Evolutionary conservation across 2,329 filamentous ascomycete species (phyloP).

Genomic region (Cercospora zeae-maydis): DNA sequence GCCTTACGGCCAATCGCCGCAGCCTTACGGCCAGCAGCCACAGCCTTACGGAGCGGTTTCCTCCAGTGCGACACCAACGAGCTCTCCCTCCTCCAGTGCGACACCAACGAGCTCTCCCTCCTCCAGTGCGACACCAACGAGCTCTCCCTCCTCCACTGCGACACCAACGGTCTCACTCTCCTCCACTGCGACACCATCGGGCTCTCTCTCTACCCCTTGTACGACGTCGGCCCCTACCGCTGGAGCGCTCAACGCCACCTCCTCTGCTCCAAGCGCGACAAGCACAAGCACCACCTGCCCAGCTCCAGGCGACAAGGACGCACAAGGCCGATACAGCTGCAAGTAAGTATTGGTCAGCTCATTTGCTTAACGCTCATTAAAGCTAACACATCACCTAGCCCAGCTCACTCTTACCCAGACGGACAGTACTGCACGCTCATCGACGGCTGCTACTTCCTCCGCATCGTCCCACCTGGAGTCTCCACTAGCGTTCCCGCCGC

Average conservation of each 20-base stretch:
- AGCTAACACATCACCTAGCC: background rate
- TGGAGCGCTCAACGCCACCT: background rate
- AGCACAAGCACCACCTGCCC: slow-evolving; percentile 7
- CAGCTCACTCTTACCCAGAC: slow-evolving; percentile 18
- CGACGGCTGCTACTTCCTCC: slow-evolving; percentile 18
- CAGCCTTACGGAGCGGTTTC: too few relatives aligned
- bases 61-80: background rate
- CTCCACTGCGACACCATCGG: background rate
- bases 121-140: background rate
- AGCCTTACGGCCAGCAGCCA: background rate
- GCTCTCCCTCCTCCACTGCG: background rate
- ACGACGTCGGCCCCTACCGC: too few relatives aligned
- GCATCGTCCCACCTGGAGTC: slow-evolving; percentile 4
- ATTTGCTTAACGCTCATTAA: background rate
- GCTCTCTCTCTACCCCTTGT: too few relatives aligned
- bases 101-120: background rate
- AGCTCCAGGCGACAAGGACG: background rate
- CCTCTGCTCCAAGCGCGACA: background rate
- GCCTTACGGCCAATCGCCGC: background rate
- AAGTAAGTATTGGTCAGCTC: slow-evolving; percentile 11
- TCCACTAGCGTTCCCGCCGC: background rate
- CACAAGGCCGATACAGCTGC: slow-evolving; percentile 10
- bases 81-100: background rate
- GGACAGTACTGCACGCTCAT: slow-evolving; percentile 20
- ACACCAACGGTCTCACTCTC: background rate